Conservation (phyloP, 768 basidiomycete genomes). For the Lactarius sp. region DNA sequence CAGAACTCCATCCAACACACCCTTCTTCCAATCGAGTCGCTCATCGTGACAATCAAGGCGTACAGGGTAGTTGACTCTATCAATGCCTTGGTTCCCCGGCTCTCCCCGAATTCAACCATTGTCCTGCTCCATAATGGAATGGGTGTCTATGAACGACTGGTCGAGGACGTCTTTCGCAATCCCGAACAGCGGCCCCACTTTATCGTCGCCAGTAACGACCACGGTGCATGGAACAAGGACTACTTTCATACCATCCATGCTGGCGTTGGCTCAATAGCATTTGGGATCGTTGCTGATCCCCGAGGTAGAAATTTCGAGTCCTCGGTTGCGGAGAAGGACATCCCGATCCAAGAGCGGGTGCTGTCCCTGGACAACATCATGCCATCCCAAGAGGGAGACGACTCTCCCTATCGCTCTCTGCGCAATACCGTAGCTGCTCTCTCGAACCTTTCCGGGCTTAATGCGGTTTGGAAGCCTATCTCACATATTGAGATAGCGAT, state of each 20-base stretch:
- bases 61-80: conserved; percentile 58
- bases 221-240: conserved; percentile 62
- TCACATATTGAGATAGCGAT: conserved; percentile 61
- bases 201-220: conserved; percentile 76
- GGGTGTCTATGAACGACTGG: conserved; percentile 80
- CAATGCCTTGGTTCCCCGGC: conserved; percentile 51
- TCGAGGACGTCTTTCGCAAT: conserved; percentile 65
- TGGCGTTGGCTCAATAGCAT: conserved; percentile 65
- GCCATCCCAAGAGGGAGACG: conserved; percentile 32
- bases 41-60: conserved; percentile 82
- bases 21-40: conserved; percentile 52
- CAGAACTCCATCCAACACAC: background rate
- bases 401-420: conserved; percentile 51
- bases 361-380: conserved; percentile 53
- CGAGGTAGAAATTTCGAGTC: conserved; percentile 59
- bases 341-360: conserved; percentile 36
- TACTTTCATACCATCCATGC: conserved; percentile 59
- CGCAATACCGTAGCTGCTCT: conserved; percentile 66
- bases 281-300: conserved; percentile 73
- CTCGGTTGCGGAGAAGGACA: conserved; percentile 36
- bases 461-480: conserved; percentile 60
- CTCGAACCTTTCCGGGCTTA: conserved; percentile 49
- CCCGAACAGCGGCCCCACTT: conserved; percentile 74
- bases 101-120: conserved; percentile 68
- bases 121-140: conserved; percentile 95